These are phyloP conservation scores for Sclerotinia borealis DNA, from an alignment of 2,329 filamentous ascomycete species.

Conservation along the genomic window DNA sequence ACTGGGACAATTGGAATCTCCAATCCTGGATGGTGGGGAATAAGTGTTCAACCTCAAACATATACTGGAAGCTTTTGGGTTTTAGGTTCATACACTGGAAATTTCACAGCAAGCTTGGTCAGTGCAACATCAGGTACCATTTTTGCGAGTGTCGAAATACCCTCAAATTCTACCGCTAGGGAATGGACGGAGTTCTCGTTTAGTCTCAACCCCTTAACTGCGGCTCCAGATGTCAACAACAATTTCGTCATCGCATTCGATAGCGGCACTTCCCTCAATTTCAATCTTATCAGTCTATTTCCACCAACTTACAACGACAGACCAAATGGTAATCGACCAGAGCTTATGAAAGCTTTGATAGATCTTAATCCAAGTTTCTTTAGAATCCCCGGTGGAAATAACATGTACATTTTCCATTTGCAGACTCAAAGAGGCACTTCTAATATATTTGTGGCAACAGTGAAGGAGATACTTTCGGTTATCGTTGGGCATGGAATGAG, in stretches of 20 bases:
- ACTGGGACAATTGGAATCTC: constrained; percentile 39
- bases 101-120: constrained; percentile 17
- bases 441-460: constrained; percentile 22
- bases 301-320: constrained; percentile 52
- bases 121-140: constrained; percentile 15
- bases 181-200: constrained; percentile 21
- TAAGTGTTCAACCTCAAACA: constrained; percentile 31
- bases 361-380: constrained; percentile 50
- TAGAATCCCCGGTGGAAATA: constrained; percentile 60
- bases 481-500: constrained; percentile 35
- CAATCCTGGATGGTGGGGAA: constrained; percentile 54
- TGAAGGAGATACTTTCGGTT: constrained; percentile 25
- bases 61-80: constrained; percentile 29
- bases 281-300: constrained; percentile 54
- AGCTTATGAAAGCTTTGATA: constrained; percentile 48
- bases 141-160: constrained; percentile 21
- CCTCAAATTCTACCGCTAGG: constrained; percentile 10
- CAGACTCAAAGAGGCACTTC: constrained; percentile 16
- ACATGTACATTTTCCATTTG: constrained; percentile 37
- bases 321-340: constrained; percentile 50
- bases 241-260: constrained; percentile 49
- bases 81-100: constrained; percentile 10
- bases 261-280: constrained; percentile 41
- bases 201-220: constrained; percentile 9
- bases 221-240: constrained; percentile 40